phyloP scores from a whole-genome alignment of 192 early-diverging fungal species.

The Rhizoclosmatium sp. region DNA sequence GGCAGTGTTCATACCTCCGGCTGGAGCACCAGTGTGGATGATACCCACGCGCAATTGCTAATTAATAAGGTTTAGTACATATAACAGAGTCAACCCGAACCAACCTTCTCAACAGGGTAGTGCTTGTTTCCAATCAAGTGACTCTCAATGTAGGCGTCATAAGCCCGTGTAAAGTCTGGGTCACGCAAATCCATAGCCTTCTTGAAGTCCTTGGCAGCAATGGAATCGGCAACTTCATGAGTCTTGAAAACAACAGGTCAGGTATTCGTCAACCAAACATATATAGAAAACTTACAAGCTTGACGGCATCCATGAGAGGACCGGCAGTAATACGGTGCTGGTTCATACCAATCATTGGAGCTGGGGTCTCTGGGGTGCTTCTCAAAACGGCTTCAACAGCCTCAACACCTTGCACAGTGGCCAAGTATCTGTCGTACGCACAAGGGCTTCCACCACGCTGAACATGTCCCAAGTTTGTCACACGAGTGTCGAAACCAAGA shows the following conservation, averaged over 20 bases:
- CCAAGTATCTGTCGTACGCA: slow-evolving; percentile 91
- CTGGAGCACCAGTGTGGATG: slow-evolving; percentile 93
- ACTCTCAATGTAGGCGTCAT: slow-evolving; percentile 59
- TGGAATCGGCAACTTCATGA: slow-evolving; percentile 84
- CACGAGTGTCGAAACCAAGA: slow-evolving; percentile 88
- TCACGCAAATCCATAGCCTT: slow-evolving; percentile 91
- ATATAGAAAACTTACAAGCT: slow-evolving; percentile 62
- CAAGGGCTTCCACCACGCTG: slow-evolving; percentile 93
- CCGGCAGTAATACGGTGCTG: slow-evolving; percentile 86
- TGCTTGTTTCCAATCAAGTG: slow-evolving; percentile 50
- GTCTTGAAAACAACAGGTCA: slow-evolving; percentile 58
- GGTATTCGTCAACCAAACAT: neutral
- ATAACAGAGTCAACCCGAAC: slow-evolving; percentile 37
- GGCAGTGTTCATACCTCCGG: slow-evolving; percentile 97
- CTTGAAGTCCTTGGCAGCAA: slow-evolving; percentile 82
- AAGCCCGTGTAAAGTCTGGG: slow-evolving; percentile 73
- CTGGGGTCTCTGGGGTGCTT: slow-evolving; percentile 83
- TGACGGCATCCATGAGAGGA: slow-evolving; percentile 93
- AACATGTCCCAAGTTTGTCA: slow-evolving; percentile 93
- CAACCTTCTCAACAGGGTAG: slow-evolving; percentile 67
- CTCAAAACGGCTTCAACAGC: slow-evolving; percentile 92
- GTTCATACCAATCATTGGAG: slow-evolving; percentile 92
- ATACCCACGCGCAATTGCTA: slow-evolving; percentile 86
- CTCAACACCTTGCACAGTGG: slow-evolving; percentile 92
- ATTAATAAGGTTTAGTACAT: neutral